These are phyloP conservation scores for Kwoniella heveanensis DNA, from an alignment of 768 basidiomycete species.

Conservation along the genomic window DNA sequence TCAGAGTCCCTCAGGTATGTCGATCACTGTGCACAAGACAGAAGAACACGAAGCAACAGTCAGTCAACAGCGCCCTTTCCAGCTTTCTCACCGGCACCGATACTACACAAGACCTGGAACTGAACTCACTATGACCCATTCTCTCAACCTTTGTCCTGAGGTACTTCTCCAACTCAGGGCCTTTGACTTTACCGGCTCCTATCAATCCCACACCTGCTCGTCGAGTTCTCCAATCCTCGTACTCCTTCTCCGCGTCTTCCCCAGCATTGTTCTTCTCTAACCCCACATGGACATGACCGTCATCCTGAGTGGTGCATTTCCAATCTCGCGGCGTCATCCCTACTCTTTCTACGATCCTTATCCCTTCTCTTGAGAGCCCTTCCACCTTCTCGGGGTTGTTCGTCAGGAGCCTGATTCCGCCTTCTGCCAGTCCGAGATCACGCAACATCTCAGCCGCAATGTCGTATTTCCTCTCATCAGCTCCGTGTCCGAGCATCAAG, in stretches of 20 bases:
- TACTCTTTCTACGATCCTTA: slow-evolving; percentile 78
- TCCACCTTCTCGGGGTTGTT: slow-evolving; percentile 98
- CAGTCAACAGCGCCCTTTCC: no score
- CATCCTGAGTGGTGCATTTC: slow-evolving; percentile 50
- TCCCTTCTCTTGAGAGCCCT: slow-evolving; percentile 79
- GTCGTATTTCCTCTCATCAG: slow-evolving; percentile 91
- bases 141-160: slow-evolving; percentile 90
- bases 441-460: slow-evolving; percentile 85
- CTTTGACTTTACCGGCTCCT: slow-evolving; percentile 72
- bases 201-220: slow-evolving; percentile 74
- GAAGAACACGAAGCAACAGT: background rate
- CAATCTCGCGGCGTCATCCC: slow-evolving; percentile 94
- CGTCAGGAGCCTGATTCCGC: slow-evolving; percentile 76
- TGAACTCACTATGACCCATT: slow-evolving; percentile 76
- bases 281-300: slow-evolving; percentile 33
- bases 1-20: background rate
- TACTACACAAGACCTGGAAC: background rate
- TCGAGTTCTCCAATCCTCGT: slow-evolving; percentile 58
- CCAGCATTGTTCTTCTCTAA: slow-evolving; percentile 40
- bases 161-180: slow-evolving; percentile 90
- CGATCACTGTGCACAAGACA: background rate
- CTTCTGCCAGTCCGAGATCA: slow-evolving; percentile 73
- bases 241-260: slow-evolving; percentile 37
- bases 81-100: no score
- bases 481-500: slow-evolving; percentile 87